Conservation (phyloP, 2,329 filamentous ascomycete species). For the Verticillium klebahnii region DNA sequence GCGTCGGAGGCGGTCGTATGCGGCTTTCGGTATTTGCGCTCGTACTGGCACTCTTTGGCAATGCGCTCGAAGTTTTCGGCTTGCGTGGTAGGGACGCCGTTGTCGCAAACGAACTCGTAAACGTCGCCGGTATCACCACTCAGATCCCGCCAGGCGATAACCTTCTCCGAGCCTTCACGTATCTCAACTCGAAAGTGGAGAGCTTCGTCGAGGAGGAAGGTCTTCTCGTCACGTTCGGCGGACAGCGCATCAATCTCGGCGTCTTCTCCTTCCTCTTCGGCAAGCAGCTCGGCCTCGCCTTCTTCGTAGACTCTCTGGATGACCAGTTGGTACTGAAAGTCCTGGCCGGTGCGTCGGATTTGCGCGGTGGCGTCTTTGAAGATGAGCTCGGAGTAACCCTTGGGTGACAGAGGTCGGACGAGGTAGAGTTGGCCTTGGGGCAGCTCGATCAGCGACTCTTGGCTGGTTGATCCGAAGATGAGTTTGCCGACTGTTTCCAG, state of each 20-base stretch:
- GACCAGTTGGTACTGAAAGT: conserved; percentile 96
- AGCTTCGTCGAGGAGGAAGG: conserved; percentile 88
- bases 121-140: conserved; percentile 91
- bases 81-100: conserved; percentile 62
- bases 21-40: conserved; percentile 83
- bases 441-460: conserved; percentile 91
- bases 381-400: conserved; percentile 97
- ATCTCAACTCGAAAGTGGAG: conserved; percentile 83
- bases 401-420: conserved; percentile 89
- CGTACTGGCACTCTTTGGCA: conserved; percentile 93
- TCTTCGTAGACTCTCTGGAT: conserved; percentile 96
- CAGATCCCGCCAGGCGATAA: conserved; percentile 91
- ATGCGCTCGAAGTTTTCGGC: conserved; percentile 77
- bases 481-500: conserved; percentile 72
- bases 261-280: conserved; percentile 85
- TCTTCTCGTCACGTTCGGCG: conserved; percentile 91
- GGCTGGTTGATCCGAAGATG: conserved; percentile 80
- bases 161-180: conserved; percentile 73
- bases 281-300: conserved; percentile 86
- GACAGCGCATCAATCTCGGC: conserved; percentile 68
- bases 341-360: conserved; percentile 87
- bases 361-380: conserved; percentile 95
- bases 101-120: conserved; percentile 97
- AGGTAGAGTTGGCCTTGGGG: conserved; percentile 96
- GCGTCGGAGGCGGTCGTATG: conserved; percentile 75